These are phyloP conservation scores for Haplosporangium gracile DNA, from an alignment of 192 early-diverging fungal genomes.

Conservation along the genomic window DNA sequence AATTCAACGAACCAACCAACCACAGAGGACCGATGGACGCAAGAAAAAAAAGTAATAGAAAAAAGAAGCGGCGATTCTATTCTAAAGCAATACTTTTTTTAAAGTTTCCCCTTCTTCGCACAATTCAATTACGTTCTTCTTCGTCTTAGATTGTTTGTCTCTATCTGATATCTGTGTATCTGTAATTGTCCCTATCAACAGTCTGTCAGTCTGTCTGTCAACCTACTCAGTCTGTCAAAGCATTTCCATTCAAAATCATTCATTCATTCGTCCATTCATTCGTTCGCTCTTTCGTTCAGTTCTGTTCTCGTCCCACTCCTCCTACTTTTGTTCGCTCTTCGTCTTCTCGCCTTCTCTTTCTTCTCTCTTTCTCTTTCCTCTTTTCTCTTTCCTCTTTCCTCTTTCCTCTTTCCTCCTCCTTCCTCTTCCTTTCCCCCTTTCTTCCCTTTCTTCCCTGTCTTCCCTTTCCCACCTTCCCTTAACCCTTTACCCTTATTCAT, in stretches of 20 bases:
- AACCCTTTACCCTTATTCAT: background rate
- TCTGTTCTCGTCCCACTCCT: background rate
- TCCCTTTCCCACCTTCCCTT: background rate
- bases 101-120: background rate
- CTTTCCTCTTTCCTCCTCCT: background rate
- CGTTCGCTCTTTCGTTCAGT: background rate
- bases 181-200: too few species aligned
- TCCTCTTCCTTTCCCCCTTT: background rate
- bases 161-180: background rate
- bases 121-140: background rate
- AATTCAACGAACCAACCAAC: background rate
- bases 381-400: background rate
- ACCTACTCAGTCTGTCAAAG: background rate
- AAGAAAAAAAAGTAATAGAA: background rate
- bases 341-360: background rate
- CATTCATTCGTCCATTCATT: background rate
- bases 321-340: background rate
- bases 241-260: background rate
- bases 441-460: background rate
- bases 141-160: background rate
- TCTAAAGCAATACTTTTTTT: background rate
- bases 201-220: too few species aligned
- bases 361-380: background rate
- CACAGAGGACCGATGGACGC: background rate
- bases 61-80: constrained; percentile 4